These are phyloP conservation scores for Carex parvula DNA, from an alignment of 176 grass and related monocot species.

Conservation along the genomic window DNA sequence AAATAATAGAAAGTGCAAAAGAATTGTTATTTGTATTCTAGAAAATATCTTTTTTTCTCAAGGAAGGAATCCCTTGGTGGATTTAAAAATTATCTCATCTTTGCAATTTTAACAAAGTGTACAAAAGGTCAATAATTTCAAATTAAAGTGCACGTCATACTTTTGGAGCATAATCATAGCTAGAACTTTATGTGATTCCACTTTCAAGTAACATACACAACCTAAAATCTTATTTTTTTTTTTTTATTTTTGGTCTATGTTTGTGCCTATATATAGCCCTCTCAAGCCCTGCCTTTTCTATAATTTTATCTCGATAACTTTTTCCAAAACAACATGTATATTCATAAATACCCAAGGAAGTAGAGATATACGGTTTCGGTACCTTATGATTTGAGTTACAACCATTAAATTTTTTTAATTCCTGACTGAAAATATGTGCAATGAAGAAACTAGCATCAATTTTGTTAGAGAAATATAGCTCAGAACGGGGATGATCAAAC, in stretches of 20 bases:
- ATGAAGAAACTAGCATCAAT: not conserved
- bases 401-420: not conserved
- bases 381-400: not conserved
- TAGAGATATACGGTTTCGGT: not conserved
- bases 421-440: not conserved
- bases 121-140: constrained; percentile 12
- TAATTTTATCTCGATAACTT: not conserved
- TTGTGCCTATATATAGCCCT: not conserved
- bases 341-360: not conserved
- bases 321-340: not conserved
- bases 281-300: not conserved
- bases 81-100: not conserved
- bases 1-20: not conserved
- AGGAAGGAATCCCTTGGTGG: not conserved
- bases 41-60: not conserved
- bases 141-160: constrained; percentile 7
- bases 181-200: constrained; percentile 13
- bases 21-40: not conserved
- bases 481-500: not conserved
- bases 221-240: not conserved
- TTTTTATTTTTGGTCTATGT: not conserved
- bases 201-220: constrained; percentile 12
- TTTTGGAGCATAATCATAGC: constrained; percentile 7
- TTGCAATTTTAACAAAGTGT: not conserved
- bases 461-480: not conserved